Evolutionary conservation across 441 rosid species (phyloP).

Genomic region (Erodium moschatum): DNA sequence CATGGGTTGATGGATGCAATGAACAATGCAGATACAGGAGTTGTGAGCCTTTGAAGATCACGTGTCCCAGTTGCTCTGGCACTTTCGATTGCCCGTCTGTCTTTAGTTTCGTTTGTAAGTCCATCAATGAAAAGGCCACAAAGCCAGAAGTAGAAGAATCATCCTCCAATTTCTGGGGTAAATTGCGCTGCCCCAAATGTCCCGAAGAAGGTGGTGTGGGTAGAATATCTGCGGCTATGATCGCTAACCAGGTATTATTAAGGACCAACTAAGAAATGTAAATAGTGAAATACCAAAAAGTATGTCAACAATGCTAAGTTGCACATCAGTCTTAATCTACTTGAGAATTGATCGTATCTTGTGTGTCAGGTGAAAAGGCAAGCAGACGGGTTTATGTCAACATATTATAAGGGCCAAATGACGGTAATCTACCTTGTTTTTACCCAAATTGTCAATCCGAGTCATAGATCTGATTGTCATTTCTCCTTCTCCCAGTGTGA

Average conservation of each 20-base stretch:
- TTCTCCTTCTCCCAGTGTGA: conserved; percentile 55
- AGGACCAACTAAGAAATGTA: background rate
- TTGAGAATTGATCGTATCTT: conserved; percentile 4
- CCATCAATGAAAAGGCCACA: conserved; percentile 23
- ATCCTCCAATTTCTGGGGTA: conserved; percentile 53
- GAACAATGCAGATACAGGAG: conserved; percentile 49
- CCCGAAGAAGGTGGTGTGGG: conserved; percentile 44
- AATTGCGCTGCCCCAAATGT: conserved; percentile 45
- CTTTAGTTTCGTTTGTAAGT: conserved; percentile 40
- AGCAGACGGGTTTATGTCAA: conserved; percentile 58
- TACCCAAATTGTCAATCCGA: background rate
- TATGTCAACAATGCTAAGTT: background rate
- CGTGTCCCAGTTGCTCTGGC: conserved; percentile 81
- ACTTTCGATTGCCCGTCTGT: conserved; percentile 65
- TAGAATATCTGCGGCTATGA: conserved; percentile 56
- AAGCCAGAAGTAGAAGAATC: conserved; percentile 39
- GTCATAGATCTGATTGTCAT: conserved; percentile 2
- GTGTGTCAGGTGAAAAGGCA: conserved; percentile 72
- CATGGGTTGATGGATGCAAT: background rate
- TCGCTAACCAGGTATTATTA: conserved; percentile 81
- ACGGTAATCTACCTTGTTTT: conserved; percentile 39
- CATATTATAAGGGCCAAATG: conserved; percentile 80
- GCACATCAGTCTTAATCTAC: background rate
- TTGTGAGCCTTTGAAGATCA: conserved; percentile 66
- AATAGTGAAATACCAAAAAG: background rate